These are phyloP conservation scores for Chaetomiaceae sp. DNA, from an alignment of 2,329 filamentous ascomycete species.

Conservation along the genomic window DNA sequence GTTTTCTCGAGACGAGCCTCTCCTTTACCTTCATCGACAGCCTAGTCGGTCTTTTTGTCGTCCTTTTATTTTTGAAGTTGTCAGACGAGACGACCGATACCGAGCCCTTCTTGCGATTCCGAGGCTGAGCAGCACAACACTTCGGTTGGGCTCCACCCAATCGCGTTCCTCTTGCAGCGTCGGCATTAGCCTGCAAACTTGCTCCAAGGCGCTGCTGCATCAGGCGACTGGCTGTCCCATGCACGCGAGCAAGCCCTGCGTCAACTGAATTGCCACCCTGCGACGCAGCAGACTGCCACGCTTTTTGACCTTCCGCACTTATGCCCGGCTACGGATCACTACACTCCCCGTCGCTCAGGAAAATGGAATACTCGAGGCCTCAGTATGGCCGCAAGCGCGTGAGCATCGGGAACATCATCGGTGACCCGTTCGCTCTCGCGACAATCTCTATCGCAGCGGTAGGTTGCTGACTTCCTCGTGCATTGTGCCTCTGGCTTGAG, in stretches of 20 bases:
- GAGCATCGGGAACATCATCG: slow-evolving; percentile 82
- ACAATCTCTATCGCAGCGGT: slow-evolving; percentile 90
- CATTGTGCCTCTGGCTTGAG: background rate
- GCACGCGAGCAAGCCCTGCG: slow-evolving; percentile 11
- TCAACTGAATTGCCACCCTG: slow-evolving; percentile 24
- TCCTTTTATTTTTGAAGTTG: background rate
- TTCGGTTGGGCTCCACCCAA: background rate
- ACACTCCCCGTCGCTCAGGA: slow-evolving; percentile 68
- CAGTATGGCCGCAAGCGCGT: slow-evolving; percentile 58
- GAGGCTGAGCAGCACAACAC: background rate
- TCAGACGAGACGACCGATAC: background rate
- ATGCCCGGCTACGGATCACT: slow-evolving; percentile 74
- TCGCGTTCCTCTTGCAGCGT: slow-evolving; percentile 13
- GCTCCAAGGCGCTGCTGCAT: slow-evolving; percentile 10
- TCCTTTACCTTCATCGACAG: background rate
- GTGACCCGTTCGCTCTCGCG: slow-evolving; percentile 92
- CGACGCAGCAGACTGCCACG: slow-evolving; percentile 8
- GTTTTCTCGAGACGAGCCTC: slow-evolving; percentile 7
- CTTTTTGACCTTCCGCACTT: slow-evolving; percentile 36
- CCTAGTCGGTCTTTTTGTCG: background rate
- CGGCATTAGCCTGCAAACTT: slow-evolving; percentile 12
- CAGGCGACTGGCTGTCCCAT: slow-evolving; percentile 15
- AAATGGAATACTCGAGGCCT: slow-evolving; percentile 69
- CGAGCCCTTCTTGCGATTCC: background rate
- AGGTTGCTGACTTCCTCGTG: slow-evolving; percentile 39